Evolutionary conservation across 2,329 filamentous ascomycete species (phyloP), one percentile per base, ranked within the genome.

Genomic region (Ploettnerulaceae sp.): DNA sequence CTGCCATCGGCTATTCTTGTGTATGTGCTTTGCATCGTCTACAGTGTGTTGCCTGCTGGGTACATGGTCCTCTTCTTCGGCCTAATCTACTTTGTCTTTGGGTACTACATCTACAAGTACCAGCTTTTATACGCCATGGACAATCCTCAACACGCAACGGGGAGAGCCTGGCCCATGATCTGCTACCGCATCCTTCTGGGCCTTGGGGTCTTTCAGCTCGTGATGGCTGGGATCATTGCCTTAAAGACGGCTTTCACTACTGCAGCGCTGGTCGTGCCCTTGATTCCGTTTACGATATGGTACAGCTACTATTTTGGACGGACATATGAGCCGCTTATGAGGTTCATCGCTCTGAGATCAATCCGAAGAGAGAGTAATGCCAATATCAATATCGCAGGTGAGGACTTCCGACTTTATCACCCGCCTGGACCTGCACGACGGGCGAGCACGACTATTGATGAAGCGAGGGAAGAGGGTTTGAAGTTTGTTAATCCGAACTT

Each of bases 51-150:
- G 9, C 81, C 81, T 1, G 76, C 77, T 38, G 93, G 90, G 0
- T 94, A 84, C 70, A 74, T 86, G 43, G 85, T 97, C 9, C 77
- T 95, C 12, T 72, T 90, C 7, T 82, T 91, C 38, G 93, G 93
- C 3, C 70, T 91, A 38, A 71, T 88, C 9, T 98, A 94, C 66
- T 95, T 94, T 59, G 64, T 79, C 15, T 77, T 95, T 11, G 89
- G 89, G 15, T 86, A 88, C 64, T 91, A 91, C 62, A 86, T 88
- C 24, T 94, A 95, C 76, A 96, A 96, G 66, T 98, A 98, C 68
- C 94, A 98, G 70, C 74, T 98, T 4, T 75, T 98, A 4, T 98
- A 98, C 66, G 89, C 93, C 24, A 98, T 98, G 93, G 90, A 97
- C 60, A 91, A 97, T 64, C 86, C 89, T 12, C 89, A 94, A 61